phyloP scores from a whole-genome alignment of 169 alveolate species.

The Cryptosporidium felis region DNA sequence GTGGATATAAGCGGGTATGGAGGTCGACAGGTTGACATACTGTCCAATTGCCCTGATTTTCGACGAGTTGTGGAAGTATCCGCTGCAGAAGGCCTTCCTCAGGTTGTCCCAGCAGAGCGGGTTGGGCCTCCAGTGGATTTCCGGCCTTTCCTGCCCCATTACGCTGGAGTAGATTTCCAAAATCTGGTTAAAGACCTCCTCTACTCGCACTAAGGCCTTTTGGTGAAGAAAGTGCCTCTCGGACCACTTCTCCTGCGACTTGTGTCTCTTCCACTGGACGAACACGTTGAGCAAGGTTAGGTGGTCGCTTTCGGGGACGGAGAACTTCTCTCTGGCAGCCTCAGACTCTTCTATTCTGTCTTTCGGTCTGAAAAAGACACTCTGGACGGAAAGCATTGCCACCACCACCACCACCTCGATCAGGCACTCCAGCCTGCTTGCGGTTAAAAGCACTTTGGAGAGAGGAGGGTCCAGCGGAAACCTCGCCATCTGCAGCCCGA shows the following conservation, averaged over 20 bases:
- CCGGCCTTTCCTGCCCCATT: slow-evolving; percentile 77
- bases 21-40: slow-evolving; percentile 96
- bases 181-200: slow-evolving; percentile 82
- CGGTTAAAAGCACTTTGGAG: slow-evolving; percentile 94
- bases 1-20: slow-evolving; percentile 97
- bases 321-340: slow-evolving; percentile 96
- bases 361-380: slow-evolving; percentile 97
- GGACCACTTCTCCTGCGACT: slow-evolving; percentile 91
- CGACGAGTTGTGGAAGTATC: slow-evolving; percentile 99
- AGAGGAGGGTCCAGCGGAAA: slow-evolving; percentile 99
- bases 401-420: slow-evolving; percentile 96
- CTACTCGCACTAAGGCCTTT: slow-evolving; percentile 87
- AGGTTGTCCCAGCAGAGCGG: slow-evolving; percentile 72
- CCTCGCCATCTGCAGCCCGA: slow-evolving; percentile 96
- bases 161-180: slow-evolving; percentile 76
- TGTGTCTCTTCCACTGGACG: slow-evolving; percentile 95
- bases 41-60: slow-evolving; percentile 98
- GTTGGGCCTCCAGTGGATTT: slow-evolving; percentile 3
- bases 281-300: slow-evolving; percentile 96
- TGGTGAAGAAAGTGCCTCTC: slow-evolving; percentile 90
- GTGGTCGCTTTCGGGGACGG: slow-evolving; percentile 99
- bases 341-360: slow-evolving; percentile 94
- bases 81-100: slow-evolving; percentile 97
- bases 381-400: slow-evolving; percentile 97
- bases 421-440: slow-evolving; percentile 90